phyloP scores from a whole-genome alignment of 768 basidiomycete species.

The Mycena alexandri region DNA sequence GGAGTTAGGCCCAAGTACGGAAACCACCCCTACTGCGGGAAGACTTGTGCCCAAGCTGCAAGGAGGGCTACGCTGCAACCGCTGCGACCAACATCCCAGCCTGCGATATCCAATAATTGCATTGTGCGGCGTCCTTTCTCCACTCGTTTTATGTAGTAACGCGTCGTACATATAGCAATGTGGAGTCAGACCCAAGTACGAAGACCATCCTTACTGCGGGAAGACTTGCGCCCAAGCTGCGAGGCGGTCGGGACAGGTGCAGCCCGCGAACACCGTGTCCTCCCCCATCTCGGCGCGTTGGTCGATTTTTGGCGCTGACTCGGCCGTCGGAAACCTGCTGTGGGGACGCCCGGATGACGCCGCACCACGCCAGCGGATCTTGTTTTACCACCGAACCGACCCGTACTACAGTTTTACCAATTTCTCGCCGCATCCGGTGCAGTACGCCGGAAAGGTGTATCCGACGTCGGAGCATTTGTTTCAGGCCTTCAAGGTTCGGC shows the following conservation, averaged over 20 bases:
- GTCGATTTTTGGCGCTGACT: too few species aligned
- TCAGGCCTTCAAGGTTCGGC: constrained; percentile 56
- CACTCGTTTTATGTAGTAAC: background rate
- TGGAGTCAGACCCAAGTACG: background rate
- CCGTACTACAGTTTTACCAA: background rate
- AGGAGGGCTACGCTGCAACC: too few species aligned
- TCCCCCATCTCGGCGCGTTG: too few species aligned
- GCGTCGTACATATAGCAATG: background rate
- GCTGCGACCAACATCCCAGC: too few species aligned
- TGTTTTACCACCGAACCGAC: background rate
- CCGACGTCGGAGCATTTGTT: constrained; percentile 63
- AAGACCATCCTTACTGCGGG: background rate
- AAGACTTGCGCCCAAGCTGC: constrained; percentile 2
- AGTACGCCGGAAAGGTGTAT: constrained; percentile 53
- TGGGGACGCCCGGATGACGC: background rate
- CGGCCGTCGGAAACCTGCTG: background rate
- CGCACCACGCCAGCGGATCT: background rate
- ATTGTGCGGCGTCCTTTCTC: background rate
- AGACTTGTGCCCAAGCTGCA: too few species aligned
- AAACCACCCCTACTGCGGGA: background rate
- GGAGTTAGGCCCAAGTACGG: background rate
- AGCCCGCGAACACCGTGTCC: too few species aligned
- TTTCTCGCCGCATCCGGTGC: constrained; percentile 49
- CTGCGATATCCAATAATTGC: background rate
- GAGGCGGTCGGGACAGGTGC: background rate